phyloP scores from a whole-genome alignment of 2,329 filamentous ascomycete genomes.

The Fusarium floridanum region DNA sequence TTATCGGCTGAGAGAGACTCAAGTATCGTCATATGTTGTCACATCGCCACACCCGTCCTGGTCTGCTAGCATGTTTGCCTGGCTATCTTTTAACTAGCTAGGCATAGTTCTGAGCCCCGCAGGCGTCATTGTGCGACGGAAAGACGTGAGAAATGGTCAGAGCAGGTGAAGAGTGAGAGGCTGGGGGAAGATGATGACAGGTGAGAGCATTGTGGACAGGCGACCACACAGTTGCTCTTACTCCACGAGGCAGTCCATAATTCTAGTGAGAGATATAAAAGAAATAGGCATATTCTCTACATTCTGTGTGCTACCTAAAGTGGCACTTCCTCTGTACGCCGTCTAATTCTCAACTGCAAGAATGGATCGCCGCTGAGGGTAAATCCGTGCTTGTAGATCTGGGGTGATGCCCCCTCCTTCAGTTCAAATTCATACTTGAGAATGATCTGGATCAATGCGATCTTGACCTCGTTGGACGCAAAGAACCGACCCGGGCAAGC shows the following conservation, averaged over 20 bases:
- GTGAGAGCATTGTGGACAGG: background rate
- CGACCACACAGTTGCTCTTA: background rate
- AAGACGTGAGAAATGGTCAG: background rate
- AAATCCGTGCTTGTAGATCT: background rate
- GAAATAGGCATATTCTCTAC: background rate
- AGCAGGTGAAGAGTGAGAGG: background rate
- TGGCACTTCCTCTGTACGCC: background rate
- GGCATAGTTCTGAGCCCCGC: background rate
- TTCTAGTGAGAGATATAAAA: background rate
- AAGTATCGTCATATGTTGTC: background rate
- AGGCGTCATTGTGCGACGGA: background rate
- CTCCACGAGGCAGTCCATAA: background rate
- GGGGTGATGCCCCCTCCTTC: background rate
- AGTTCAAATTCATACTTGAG: conserved; percentile 46
- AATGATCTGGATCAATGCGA: conserved; percentile 47
- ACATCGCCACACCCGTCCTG: background rate
- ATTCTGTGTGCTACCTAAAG: background rate
- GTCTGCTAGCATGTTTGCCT: background rate
- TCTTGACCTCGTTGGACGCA: conserved; percentile 57
- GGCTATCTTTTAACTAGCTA: background rate
- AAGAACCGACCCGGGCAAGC: conserved; percentile 60
- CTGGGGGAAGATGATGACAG: background rate
- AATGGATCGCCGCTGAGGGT: background rate
- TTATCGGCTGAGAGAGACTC: too few relatives aligned
- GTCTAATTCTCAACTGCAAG: background rate